Base-by-base conservation (phyloP, 257 asterid species). In the Prunella vulgaris region DNA sequence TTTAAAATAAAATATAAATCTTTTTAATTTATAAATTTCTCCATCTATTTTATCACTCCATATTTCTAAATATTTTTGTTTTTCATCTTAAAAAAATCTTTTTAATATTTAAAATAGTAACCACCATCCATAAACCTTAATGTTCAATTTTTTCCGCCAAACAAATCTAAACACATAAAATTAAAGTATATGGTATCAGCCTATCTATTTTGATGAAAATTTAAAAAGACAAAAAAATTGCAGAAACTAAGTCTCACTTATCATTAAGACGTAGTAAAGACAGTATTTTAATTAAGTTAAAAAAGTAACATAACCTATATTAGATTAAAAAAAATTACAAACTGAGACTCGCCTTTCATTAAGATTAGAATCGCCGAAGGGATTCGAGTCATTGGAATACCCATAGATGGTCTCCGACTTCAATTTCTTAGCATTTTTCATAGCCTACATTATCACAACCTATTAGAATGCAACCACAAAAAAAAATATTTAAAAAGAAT, bases 331-430 rank as follows among this genome's bases (percentile, higher is more conserved):
- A 30, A 57, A 56, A 9, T 44, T 8, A 64, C 44, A n/a, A 59
- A 76, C 49, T 0, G 7, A 52, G 6, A 1, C 59, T 18, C 27
- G 87, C 86, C 74, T 86, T 62, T 89, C 97, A 44, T 87, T 90
- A 20, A 92, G 88, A 76, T 90, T 92, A 17, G 97, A 81, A 83
- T 93, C 99, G 6, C 96, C 96, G 74, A 93, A 90, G n/a, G 96
- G 99, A 73, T 90, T 93, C 4, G 99, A 90, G 65, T 93, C 99
- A 49, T 93, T 93, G 5, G 90, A 87, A 69, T 93, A 93, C 33
- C 97, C 96, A 6, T 91, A 71, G 14, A 87, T 86, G 0, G 81
- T 75, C 71, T 84, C 89, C 10, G 85, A 60, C 82, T 87, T 93
- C 88, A 92, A 64, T 57, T 83, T 88, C 77, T 92, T 87, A 3